Base-by-base conservation (phyloP, 805 yeast species). In the Candida andamanensis region DNA sequence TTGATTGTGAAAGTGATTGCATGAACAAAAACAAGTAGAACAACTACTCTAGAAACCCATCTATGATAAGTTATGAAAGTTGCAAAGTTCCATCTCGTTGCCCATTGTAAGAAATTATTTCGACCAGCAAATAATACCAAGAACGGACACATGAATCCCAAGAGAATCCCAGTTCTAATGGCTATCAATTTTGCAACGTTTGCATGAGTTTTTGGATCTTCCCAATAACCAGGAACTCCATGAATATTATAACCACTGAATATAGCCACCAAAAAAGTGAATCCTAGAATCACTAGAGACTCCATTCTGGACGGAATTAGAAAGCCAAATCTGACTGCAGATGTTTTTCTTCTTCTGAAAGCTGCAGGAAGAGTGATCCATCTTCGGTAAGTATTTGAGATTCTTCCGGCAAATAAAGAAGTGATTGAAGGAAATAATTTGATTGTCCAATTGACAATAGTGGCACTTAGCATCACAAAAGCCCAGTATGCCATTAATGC, bases 51-150 rank as follows among this genome's bases (percentile, higher is more conserved):
- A 1, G 77, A 67, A 6, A 75, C 40, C 58, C 80, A 78, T 31
- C 80, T 65, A 49, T 79, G 85, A 45, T 69, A 72, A 18, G 72
- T 57, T 28, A 76, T 60, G 47, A 75, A 79, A 15, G 79, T 63
- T 0, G 78, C 56, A 34, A 42, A 64, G 34, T 47, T 62, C 64
- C 56, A 59, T 30, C 89, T 85, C 0, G 89, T 72, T 2, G 78
- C 33, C 49, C 58, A 60, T 38, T 72, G 69, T 42, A 82, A 60
- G 15, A 84, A 74, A 45, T 80, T 84, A 52, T 83, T 84, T 44
- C 92, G 62, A 14, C 80, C 80, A 4, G 85, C 87, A 54, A 83
- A 78, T 30, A 80, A 52, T 36, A 74, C 71, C 10, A 77, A 52
- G 6, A 74, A 54, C 1, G 90, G 89, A 35, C 76, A 62, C 21